Evolutionary conservation across 768 basidiomycete species (phyloP).

Genomic region (Rossbeevera mucosa): DNA sequence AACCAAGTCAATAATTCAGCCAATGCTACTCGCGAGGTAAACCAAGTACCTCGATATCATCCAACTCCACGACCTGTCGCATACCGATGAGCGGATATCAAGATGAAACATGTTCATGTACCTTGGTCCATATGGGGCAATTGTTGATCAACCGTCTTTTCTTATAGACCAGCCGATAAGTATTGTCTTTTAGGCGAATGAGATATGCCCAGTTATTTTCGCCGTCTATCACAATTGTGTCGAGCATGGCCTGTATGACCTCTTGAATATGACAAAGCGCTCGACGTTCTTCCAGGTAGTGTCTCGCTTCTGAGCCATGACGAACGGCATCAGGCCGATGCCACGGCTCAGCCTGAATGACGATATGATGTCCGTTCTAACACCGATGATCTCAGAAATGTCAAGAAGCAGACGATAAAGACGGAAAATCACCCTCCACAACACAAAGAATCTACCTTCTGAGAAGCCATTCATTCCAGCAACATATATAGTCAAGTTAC

Average conservation of each 20-base stretch:
- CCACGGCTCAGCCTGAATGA: constrained; percentile 31
- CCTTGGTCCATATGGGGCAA: constrained; percentile 31
- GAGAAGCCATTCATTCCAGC: neutral
- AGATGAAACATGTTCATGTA: neutral
- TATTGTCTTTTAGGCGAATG: constrained; percentile 26
- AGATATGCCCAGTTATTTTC: constrained; percentile 34
- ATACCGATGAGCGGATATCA: constrained; percentile 2
- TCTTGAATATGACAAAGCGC: constrained; percentile 26
- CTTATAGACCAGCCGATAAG: constrained; percentile 25
- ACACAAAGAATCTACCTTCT: constrained; percentile 21
- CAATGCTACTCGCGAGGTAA: neutral
- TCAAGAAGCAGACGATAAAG: neutral
- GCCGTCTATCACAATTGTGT: constrained; percentile 26
- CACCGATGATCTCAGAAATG: constrained; percentile 6
- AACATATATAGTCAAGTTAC: constrained; percentile 20
- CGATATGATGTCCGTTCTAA: constrained; percentile 26
- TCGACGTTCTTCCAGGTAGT: constrained; percentile 16
- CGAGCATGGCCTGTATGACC: constrained; percentile 33
- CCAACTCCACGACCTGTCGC: constrained; percentile 26
- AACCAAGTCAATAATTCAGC: neutral
- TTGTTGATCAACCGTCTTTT: constrained; percentile 19
- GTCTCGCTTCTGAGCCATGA: neutral
- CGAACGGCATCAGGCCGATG: constrained; percentile 12
- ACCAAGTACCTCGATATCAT: constrained; percentile 27
- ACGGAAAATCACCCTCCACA: constrained; percentile 24